Evolutionary conservation across 2,329 filamentous ascomycete genomes (phyloP).

Genomic region (Whalleya microplaca): DNA sequence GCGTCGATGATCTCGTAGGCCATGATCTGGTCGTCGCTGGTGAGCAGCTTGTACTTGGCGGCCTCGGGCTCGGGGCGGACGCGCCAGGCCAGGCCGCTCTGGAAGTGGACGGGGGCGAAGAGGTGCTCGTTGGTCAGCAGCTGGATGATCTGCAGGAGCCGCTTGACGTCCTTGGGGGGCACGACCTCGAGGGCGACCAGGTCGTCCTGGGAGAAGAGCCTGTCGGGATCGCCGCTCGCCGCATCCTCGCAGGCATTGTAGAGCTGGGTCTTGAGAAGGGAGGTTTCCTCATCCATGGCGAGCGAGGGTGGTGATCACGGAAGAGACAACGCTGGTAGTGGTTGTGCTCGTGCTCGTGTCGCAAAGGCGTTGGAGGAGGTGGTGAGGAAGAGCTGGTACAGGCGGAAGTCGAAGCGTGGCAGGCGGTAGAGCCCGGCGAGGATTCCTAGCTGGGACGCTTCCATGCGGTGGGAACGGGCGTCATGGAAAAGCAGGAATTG

Average conservation of each 20-base stretch:
- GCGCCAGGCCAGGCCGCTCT: conserved; percentile 57
- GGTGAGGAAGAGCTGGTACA: conserved; percentile 23
- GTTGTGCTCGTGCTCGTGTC: not conserved
- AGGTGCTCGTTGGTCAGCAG: conserved; percentile 63
- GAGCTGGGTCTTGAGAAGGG: conserved; percentile 57
- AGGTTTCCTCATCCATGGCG: conserved; percentile 35
- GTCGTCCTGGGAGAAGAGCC: conserved; percentile 62
- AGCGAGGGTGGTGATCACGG: not conserved
- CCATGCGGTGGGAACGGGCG: conserved; percentile 11
- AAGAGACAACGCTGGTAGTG: conserved; percentile 1
- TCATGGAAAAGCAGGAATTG: not conserved
- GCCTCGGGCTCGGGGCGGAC: conserved; percentile 63
- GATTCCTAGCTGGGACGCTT: conserved; percentile 22
- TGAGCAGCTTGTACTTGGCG: conserved; percentile 64
- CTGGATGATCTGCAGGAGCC: conserved; percentile 60
- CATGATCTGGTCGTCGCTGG: conserved; percentile 75
- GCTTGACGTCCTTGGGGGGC: conserved; percentile 57
- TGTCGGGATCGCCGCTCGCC: conserved; percentile 44
- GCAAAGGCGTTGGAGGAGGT: conserved; percentile 10
- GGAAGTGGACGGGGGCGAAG: conserved; percentile 53
- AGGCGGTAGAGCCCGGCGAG: conserved; percentile 26
- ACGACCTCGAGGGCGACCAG: conserved; percentile 61
- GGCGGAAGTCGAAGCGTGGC: conserved; percentile 22
- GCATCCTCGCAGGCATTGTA: conserved; percentile 59
- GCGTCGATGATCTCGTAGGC: conserved; percentile 91